phyloP scores from a whole-genome alignment of 148 eudicot species.

The Rhododendron kiyosumense region DNA sequence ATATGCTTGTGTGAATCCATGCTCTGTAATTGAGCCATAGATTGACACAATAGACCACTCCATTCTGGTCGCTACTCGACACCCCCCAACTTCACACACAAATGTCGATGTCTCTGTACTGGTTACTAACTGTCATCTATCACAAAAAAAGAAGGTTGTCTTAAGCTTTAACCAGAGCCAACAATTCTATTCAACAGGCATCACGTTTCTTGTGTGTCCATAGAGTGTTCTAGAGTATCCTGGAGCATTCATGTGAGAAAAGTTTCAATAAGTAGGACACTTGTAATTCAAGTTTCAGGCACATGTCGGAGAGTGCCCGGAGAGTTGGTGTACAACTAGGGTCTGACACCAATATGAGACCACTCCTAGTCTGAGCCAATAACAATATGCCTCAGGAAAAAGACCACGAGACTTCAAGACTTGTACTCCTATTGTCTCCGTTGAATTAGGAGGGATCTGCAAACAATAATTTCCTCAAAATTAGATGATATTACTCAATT shows the following conservation, averaged over 20 bases:
- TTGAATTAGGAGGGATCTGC: conserved; percentile 26
- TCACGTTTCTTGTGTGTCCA: neutral
- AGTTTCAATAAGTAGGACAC: neutral
- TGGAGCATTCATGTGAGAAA: neutral
- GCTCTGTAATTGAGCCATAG: no score
- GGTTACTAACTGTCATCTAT: no score
- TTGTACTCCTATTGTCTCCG: conserved; percentile 24
- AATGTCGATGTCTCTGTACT: no score
- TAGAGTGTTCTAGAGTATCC: neutral
- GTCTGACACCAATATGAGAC: neutral
- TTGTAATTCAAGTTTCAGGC: neutral
- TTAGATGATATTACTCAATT: neutral
- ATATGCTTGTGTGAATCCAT: no score
- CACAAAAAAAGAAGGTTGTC: no score
- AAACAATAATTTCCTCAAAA: neutral
- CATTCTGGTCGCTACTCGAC: no score
- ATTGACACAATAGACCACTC: no score
- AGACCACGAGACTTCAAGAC: conserved; percentile 27
- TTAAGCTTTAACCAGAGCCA: neutral
- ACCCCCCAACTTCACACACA: no score
- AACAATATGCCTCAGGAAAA: conserved; percentile 36
- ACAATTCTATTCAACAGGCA: neutral
- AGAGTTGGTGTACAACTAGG: neutral
- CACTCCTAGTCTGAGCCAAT: conserved; percentile 45
- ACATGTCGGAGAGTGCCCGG: neutral